These are phyloP conservation scores for Raddia guianensis DNA, from an alignment of 176 grass and related monocot species.

Conservation along the genomic window DNA sequence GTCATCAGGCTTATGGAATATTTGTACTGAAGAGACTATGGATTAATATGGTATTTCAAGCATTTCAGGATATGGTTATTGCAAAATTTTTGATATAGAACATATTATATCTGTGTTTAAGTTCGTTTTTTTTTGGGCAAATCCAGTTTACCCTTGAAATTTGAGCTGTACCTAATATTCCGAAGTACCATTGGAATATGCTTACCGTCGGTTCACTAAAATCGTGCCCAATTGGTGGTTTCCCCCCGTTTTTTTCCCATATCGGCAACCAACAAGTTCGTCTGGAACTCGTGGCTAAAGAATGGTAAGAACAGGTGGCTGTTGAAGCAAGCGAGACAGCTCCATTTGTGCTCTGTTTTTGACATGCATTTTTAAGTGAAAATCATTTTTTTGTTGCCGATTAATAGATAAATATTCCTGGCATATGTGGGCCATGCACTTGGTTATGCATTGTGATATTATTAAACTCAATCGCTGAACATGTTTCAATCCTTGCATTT, in stretches of 20 bases:
- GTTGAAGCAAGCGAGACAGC: not conserved
- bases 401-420: slow-evolving; percentile 1
- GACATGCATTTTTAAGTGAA: too few species aligned
- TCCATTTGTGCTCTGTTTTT: not conserved
- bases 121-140: not conserved
- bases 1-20: not conserved
- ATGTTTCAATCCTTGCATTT: too few species aligned
- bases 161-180: not conserved
- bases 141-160: not conserved
- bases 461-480: not conserved
- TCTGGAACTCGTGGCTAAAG: not conserved
- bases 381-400: not conserved
- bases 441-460: not conserved
- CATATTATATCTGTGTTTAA: not conserved
- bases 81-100: not conserved
- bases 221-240: not conserved
- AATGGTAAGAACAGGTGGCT: not conserved
- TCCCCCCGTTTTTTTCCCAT: not conserved
- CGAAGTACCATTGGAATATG: not conserved
- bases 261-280: not conserved
- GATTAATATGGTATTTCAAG: slow-evolving; percentile 6
- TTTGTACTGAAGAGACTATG: slow-evolving; percentile 15
- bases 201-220: not conserved
- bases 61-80: not conserved
- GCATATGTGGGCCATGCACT: not conserved